Evolutionary conservation across 2,329 filamentous ascomycete genomes (phyloP), one percentile per base, ranked within the genome.

Genomic region (Fusarium tjaetaba): DNA sequence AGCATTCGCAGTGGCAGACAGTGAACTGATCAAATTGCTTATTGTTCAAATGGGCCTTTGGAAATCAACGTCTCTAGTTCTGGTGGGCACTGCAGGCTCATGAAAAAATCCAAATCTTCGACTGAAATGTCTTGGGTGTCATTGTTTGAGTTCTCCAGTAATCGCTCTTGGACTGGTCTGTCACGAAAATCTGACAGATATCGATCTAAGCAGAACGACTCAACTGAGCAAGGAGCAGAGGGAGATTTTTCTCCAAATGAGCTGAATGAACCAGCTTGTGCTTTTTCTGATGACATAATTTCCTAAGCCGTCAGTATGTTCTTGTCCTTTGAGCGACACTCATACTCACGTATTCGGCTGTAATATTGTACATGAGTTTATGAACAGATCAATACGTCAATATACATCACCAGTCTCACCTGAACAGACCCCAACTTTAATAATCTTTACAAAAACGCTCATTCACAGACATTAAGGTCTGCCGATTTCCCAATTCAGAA

Each of bases 61-160:
- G 15, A n/a, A 1, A 7, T 18, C 7, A 51, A 34, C 5, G 2
- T 9, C 7, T 18, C 46, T 3, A 51, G 22, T n/a, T 51, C 15
- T 24, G 15, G 0, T n/a, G 48, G 30, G 0, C 15, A 2, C 13
- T 34, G 22, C 0, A 51, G 11, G 10, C 15, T n/a, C 15, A 51
- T 51, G 0, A 51, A 24, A 18, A 0, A 0, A 3, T 51, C 48
- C 30, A 51, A 51, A n/a, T 34, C 48, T n/a, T 24, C 7, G 16
- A 51, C 10, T 3, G 14, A n/a, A 51, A 13, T 20, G 16, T 13
- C 2, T 51, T 34, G 30, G 48, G 48, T 5, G 11, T 10, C 48
- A 51, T 34, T 24, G 0, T 7, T 3, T 14, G 48, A 34, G 30
- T 18, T 34, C 4, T 24, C 28, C 11, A 51, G 30, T 34, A 51